Conservation (phyloP, 2,329 filamentous ascomycete species). For the Epichloe sibirici region DNA sequence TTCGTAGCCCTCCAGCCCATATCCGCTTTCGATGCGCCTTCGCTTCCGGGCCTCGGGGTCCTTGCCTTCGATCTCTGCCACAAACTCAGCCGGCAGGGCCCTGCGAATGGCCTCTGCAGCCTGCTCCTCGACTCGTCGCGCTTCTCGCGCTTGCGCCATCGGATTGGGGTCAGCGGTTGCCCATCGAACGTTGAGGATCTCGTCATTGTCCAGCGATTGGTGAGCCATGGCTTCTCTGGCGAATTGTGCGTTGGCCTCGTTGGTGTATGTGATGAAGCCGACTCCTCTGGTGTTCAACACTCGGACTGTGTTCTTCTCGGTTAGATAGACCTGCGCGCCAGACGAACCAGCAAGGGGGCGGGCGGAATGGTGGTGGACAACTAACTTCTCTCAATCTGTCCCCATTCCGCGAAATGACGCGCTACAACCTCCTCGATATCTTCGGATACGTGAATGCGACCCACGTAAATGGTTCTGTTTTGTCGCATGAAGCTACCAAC, state of each 20-base stretch:
- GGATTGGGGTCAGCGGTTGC: conserved; percentile 95
- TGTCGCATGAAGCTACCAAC: conserved; percentile 88
- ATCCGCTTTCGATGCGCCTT: conserved; percentile 78
- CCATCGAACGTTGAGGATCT: conserved; percentile 93
- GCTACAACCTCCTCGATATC: conserved; percentile 95
- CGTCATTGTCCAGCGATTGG: conserved; percentile 79
- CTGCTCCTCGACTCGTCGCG: conserved; percentile 80
- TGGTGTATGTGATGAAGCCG: conserved; percentile 87
- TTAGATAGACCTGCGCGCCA: neutral
- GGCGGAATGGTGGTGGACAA: neutral
- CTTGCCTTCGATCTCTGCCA: conserved; percentile 86
- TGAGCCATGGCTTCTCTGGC: conserved; percentile 94
- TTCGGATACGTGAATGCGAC: conserved; percentile 87
- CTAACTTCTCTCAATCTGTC: conserved; percentile 66
- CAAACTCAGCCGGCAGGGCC: conserved; percentile 78
- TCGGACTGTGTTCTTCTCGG: conserved; percentile 33
- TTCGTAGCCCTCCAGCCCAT: conserved; percentile 83
- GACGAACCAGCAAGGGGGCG: neutral
- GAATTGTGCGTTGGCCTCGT: conserved; percentile 82
- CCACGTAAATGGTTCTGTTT: conserved; percentile 88
- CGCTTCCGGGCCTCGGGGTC: conserved; percentile 80
- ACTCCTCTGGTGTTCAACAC: conserved; percentile 85
- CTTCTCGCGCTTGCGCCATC: conserved; percentile 85
- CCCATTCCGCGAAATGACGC: conserved; percentile 94
- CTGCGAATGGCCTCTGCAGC: conserved; percentile 85